phyloP scores from a whole-genome alignment of 176 grass and related monocot species.

The Paspalum notatum region DNA sequence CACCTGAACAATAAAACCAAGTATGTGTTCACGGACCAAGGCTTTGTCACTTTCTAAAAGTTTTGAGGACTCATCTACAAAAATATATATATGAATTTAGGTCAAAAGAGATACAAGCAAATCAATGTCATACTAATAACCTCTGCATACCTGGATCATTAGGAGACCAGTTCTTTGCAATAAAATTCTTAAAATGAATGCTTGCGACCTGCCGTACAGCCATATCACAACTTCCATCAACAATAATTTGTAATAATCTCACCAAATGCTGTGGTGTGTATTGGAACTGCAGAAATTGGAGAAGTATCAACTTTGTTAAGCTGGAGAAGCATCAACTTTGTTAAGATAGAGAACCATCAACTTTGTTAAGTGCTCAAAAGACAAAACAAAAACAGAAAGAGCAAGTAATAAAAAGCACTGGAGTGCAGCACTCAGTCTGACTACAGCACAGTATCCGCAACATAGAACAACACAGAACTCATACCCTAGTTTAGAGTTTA shows the following conservation, averaged over 20 bases:
- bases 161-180: slow-evolving; percentile 95
- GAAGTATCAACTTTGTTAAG: slow-evolving; percentile 7
- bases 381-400: slow-evolving; percentile 23
- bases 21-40: slow-evolving; percentile 82
- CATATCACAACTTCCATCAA: slow-evolving; percentile 82
- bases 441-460: background rate
- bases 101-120: slow-evolving; percentile 16
- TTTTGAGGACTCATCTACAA: slow-evolving; percentile 61
- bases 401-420: slow-evolving; percentile 2
- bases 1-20: slow-evolving; percentile 91
- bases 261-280: slow-evolving; percentile 80
- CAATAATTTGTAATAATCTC: slow-evolving; percentile 85
- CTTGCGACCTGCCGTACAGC: slow-evolving; percentile 89
- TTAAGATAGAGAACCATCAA: slow-evolving; percentile 38
- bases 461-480: background rate
- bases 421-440: background rate
- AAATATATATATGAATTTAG: slow-evolving; percentile 25
- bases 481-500: background rate
- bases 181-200: slow-evolving; percentile 98
- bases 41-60: slow-evolving; percentile 79
- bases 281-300: slow-evolving; percentile 70
- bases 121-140: slow-evolving; percentile 3
- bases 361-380: slow-evolving; percentile 14
- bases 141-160: slow-evolving; percentile 59
- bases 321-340: slow-evolving; percentile 31